A percentile compares a stretch with the other conserved stretches of the same genome.
These are phyloP conservation scores for Ceraceosorus guamensis DNA, from an alignment of 1,284 basidiomycete genomes.

Conservation along the genomic window DNA sequence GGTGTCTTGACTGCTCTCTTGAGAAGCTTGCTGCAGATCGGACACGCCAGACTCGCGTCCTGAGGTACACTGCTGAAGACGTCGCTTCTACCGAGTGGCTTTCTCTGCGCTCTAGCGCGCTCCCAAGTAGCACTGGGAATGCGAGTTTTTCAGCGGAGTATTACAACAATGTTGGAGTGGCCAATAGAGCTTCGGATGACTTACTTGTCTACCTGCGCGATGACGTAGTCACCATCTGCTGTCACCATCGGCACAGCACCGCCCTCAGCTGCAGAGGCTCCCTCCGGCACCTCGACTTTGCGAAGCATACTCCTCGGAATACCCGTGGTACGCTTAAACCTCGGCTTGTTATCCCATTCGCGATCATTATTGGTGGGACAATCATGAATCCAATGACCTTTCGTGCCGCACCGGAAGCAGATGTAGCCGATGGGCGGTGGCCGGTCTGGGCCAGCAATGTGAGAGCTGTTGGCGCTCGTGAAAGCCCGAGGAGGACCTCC, in stretches of 20 bases:
- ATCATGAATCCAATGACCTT: conserved; percentile 95
- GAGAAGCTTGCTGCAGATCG: conserved; percentile 41
- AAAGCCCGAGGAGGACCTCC: conserved; percentile 29
- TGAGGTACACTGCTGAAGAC: conserved; percentile 42
- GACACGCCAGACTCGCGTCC: conserved; percentile 40
- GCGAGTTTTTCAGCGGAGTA: background rate
- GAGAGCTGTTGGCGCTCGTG: conserved; percentile 18
- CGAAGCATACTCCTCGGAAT: conserved; percentile 95
- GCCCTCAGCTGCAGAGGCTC: conserved; percentile 32
- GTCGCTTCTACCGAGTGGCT: conserved; percentile 40
- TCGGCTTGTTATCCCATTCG: conserved; percentile 84
- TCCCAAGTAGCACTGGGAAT: conserved; percentile 27
- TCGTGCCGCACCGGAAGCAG: conserved; percentile 97
- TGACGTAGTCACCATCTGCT: conserved; percentile 44
- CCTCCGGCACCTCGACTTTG: conserved; percentile 66
- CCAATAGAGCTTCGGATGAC: conserved; percentile 1
- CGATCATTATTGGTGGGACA: conserved; percentile 96
- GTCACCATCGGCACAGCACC: conserved; percentile 37
- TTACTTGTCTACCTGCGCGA: conserved; percentile 40
- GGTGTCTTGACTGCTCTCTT: conserved; percentile 40
- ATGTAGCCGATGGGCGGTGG: conserved; percentile 68
- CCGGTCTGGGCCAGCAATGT: conserved; percentile 47
- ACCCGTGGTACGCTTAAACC: conserved; percentile 95
- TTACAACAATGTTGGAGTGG: no score
- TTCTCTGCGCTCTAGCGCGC: conserved; percentile 29